phyloP scores from a whole-genome alignment of 1,284 basidiomycete species.

The Filobasidium uniguttulatum region DNA sequence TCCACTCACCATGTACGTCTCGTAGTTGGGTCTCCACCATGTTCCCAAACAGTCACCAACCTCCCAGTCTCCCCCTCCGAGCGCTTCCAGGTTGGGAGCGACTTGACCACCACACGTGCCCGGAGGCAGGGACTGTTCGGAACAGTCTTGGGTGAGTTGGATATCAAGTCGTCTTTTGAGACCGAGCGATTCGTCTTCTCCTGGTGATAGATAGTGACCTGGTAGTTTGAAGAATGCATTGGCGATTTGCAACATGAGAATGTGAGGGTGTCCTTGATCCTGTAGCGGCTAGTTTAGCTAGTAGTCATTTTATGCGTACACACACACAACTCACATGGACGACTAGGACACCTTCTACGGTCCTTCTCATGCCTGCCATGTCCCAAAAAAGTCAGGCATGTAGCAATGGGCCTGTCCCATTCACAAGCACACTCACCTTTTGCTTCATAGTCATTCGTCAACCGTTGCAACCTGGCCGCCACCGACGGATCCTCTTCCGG shows the following conservation, averaged over 20 bases:
- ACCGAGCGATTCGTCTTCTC: constrained; percentile 81
- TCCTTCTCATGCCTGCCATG: constrained; percentile 72
- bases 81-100: not conserved
- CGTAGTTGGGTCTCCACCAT: constrained; percentile 96
- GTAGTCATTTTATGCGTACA: not conserved
- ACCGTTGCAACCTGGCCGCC: constrained; percentile 67
- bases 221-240: constrained; percentile 98
- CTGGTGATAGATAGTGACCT: constrained; percentile 93
- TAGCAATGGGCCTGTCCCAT: no score
- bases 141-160: constrained; percentile 47
- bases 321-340: constrained; percentile 49
- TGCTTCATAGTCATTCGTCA: constrained; percentile 92
- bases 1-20: constrained; percentile 82
- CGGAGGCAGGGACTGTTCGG: constrained; percentile 5
- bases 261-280: constrained; percentile 84
- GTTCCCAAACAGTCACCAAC: constrained; percentile 86
- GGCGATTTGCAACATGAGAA: constrained; percentile 94
- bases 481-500: constrained; percentile 95
- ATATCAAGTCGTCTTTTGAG: constrained; percentile 77
- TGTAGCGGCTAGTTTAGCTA: constrained; percentile 6
- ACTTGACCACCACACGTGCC: not conserved
- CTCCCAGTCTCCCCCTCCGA: constrained; percentile 56
- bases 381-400: not conserved
- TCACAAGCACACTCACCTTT: not conserved
- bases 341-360: constrained; percentile 90